A percentile compares a stretch with the other conserved stretches of the same genome.
phyloP scores from a whole-genome alignment of 2,329 filamentous ascomycete species.

The Stagonosporopsis cucurbitacearum region DNA sequence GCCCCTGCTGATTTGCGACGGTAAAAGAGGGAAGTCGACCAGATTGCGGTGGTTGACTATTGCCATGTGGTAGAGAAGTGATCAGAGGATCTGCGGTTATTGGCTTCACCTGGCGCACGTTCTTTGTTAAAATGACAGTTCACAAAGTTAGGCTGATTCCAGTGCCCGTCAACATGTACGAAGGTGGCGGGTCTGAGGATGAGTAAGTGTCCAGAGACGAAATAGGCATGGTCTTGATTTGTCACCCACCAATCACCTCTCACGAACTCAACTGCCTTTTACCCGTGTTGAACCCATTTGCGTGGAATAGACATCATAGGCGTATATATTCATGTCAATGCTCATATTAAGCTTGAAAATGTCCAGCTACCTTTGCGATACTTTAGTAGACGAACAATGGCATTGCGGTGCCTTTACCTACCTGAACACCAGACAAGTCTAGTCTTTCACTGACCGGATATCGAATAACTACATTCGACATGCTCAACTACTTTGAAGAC shows the following conservation, averaged over 20 bases:
- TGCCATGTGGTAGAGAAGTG: slow-evolving; percentile 14
- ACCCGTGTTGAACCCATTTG: neutral
- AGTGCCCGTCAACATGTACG: neutral
- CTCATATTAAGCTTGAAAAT: no score
- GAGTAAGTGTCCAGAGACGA: neutral
- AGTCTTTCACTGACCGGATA: no score
- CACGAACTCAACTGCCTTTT: neutral
- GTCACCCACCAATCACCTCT: neutral
- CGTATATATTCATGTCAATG: no score
- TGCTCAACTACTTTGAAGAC: no score
- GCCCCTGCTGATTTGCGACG: slow-evolving; percentile 16
- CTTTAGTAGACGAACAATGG: no score
- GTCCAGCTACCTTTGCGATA: no score
- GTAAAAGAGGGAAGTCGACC: slow-evolving; percentile 31
- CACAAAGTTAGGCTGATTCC: neutral
- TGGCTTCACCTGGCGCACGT: neutral
- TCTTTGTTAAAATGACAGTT: neutral
- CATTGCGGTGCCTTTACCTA: no score
- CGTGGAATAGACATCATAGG: neutral
- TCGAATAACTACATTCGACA: no score
- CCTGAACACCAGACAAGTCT: no score
- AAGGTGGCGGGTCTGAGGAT: neutral
- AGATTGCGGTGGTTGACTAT: slow-evolving; percentile 20
- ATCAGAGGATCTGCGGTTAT: neutral
- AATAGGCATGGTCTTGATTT: slow-evolving; percentile 3